Percentiles rank a stretch among this genome's conserved stretches.
phyloP scores from a whole-genome alignment of 1,284 basidiomycete species.

The Neolentinus lepideus region DNA sequence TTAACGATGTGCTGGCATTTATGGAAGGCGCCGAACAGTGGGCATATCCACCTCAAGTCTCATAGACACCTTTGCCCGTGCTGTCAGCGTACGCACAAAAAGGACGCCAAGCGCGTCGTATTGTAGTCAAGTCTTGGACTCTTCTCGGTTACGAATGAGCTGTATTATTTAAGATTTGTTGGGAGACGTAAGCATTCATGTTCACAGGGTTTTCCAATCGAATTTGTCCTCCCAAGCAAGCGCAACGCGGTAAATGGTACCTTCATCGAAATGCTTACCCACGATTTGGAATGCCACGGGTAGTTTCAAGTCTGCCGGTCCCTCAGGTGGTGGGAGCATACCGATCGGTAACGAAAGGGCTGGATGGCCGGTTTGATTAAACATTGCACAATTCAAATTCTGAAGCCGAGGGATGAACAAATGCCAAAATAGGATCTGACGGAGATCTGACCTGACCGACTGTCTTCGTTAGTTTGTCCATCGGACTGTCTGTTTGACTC shows the following conservation, averaged over 20 bases:
- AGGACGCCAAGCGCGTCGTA: neutral
- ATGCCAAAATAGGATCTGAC: neutral
- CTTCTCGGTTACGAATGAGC: neutral
- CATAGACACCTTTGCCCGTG: neutral
- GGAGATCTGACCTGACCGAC: slow-evolving; percentile 14
- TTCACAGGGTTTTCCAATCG: slow-evolving; percentile 22
- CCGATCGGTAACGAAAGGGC: slow-evolving; percentile 26
- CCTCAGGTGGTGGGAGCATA: slow-evolving; percentile 20
- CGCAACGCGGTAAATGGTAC: slow-evolving; percentile 25
- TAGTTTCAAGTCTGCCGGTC: slow-evolving; percentile 18
- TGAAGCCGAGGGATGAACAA: neutral
- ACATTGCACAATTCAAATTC: slow-evolving; percentile 7
- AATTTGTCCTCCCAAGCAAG: slow-evolving; percentile 25
- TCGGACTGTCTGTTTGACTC: slow-evolving; percentile 13
- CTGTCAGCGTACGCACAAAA: neutral
- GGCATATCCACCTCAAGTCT: neutral
- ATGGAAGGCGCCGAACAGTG: slow-evolving; percentile 4
- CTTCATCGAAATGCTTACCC: slow-evolving; percentile 22
- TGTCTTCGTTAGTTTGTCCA: slow-evolving; percentile 12
- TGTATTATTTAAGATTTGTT: neutral
- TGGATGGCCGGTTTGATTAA: slow-evolving; percentile 24
- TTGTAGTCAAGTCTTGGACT: neutral
- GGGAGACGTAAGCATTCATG: neutral
- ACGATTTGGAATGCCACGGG: slow-evolving; percentile 30
- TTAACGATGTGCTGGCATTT: slow-evolving; percentile 3